Conservation (phyloP, 176 grass and related monocot genomes). For the Ananas comosus region DNA sequence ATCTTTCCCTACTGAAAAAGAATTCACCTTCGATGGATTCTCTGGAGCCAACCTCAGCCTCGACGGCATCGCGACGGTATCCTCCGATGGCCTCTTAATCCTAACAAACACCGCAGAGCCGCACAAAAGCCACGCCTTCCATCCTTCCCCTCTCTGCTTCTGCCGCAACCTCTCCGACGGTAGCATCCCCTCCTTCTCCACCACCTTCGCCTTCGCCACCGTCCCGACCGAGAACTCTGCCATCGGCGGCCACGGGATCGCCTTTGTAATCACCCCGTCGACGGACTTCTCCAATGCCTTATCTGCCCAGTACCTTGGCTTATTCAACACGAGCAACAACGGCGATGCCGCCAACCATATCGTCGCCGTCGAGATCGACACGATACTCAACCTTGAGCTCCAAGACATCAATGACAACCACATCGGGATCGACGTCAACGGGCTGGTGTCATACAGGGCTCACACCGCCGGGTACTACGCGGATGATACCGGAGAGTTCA, state of each 20-base stretch:
- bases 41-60: conserved; percentile 15
- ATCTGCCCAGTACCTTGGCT: conserved; percentile 17
- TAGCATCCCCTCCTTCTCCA: conserved; percentile 27
- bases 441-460: too few relatives aligned
- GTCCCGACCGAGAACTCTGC: not conserved
- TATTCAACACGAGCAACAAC: conserved; percentile 18
- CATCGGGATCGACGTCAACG: too few relatives aligned
- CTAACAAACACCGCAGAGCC: conserved; percentile 12
- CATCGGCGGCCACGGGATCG: conserved; percentile 17
- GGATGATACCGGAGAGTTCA: conserved; percentile 22
- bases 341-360: conserved; percentile 9
- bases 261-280: conserved; percentile 9
- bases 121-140: conserved; percentile 18
- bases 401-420: too few relatives aligned
- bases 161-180: not conserved
- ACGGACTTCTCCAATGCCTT: conserved; percentile 9
- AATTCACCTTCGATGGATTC: conserved; percentile 31
- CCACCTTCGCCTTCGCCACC: conserved; percentile 25
- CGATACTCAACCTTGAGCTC: conserved; percentile 11
- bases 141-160: conserved; percentile 20
- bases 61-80: conserved; percentile 15
- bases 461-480: too few relatives aligned
- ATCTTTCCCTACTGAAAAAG: not conserved
- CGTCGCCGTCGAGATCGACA: conserved; percentile 27
- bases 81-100: conserved; percentile 11